These are phyloP conservation scores for Dalbergia cochinchinensis DNA, from an alignment of 306 rosid genomes.

Conservation along the genomic window DNA sequence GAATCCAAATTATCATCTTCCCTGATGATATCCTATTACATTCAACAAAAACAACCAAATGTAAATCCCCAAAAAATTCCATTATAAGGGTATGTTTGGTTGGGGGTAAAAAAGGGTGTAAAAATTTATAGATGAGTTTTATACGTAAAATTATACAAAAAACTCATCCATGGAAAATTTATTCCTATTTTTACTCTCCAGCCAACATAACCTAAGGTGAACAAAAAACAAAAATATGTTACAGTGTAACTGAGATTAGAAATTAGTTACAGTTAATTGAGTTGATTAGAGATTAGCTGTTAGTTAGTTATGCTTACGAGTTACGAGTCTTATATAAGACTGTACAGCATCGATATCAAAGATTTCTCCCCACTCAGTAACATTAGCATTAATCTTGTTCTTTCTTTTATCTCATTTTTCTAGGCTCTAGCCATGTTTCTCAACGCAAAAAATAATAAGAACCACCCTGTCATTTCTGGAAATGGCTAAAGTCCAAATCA, in stretches of 20 bases:
- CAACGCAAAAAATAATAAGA: background rate
- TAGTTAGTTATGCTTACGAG: background rate
- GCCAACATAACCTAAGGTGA: background rate
- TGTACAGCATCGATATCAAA: too few relatives aligned
- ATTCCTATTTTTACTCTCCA: too few relatives aligned
- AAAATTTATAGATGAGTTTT: too few relatives aligned
- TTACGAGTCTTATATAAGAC: background rate
- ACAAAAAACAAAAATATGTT: background rate
- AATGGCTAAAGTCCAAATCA: background rate
- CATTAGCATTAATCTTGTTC: too few relatives aligned
- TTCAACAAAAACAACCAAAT: constrained; percentile 35
- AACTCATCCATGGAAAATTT: too few relatives aligned
- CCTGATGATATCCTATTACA: constrained; percentile 55
- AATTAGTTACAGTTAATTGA: background rate
- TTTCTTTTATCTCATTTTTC: too few relatives aligned
- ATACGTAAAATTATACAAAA: too few relatives aligned
- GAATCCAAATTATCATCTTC: constrained; percentile 60
- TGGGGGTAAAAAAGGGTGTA: too few relatives aligned
- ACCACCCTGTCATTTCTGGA: constrained; percentile 1
- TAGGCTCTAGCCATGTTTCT: background rate
- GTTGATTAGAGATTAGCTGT: background rate
- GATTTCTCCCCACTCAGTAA: too few relatives aligned
- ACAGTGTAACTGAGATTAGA: background rate
- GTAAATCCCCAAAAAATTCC: background rate
- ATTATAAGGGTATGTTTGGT: background rate